Base-by-base conservation (phyloP, 202 grass and related monocot species). In the Zoysia matrella region DNA sequence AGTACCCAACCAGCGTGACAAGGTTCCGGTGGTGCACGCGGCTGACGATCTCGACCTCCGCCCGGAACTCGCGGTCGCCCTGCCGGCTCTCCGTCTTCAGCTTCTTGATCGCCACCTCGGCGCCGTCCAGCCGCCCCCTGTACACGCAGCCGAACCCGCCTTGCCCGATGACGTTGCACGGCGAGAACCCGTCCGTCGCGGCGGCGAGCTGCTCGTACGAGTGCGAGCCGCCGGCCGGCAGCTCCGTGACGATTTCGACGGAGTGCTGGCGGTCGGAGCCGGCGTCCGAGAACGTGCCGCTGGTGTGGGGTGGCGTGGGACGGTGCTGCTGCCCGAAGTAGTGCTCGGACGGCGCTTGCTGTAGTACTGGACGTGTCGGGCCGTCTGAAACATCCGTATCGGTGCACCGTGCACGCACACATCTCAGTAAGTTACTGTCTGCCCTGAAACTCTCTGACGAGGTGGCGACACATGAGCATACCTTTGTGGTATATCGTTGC, bases 1-100 rank as follows among this genome's bases (percentile, higher is more conserved):
- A 88, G 77, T 81, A 87, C 3, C 89, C 89, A 7, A 84, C 45
- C 7, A 91, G 48, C 65, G 62, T 14, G 58, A 95, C 87, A 55
- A 95, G 75, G 85, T 95, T 87, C 50, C 41, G 65, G 82, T 95
- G 92, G 79, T 95, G 87, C 43, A 90, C 79, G 11, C 80, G 89
- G 76, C 75, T 88, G 81, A 95, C 86, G 63, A 86, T 90, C 79
- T 92, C 85, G 7, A 92, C 22, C 22, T 22, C 22, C 22, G 22
- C 22, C 22, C 22, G 22, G 22, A 22, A 22, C 22, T 22, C 22
- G 45, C 87, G 79, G 5, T 92, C 93, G 4, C 90, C 90, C 82
- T 92, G 87, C 52, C 90, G 68, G 55, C 89, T 73, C 22, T 73
- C 89, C 30, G 18, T 40, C 47, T 58, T 88, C 12, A 91, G 76